Evolutionary conservation across 2,329 filamentous ascomycete genomes (phyloP), one percentile per base, ranked within the genome.

Genomic region (Bipolaris victoriae): DNA sequence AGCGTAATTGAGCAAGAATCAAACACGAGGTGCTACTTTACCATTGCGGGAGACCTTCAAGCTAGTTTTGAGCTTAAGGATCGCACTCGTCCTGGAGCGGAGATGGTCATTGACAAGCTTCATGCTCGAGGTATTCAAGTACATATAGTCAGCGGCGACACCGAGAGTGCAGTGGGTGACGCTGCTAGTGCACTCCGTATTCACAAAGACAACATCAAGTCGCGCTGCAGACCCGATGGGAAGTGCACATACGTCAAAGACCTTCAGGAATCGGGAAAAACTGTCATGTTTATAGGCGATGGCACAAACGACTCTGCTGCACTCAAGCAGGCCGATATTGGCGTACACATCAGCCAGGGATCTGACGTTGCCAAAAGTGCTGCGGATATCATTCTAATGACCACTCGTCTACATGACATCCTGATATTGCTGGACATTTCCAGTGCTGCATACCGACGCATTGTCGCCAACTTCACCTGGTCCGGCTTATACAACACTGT

Each of bases 251-350:
- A 87, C 67, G 74, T 88, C 49, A 63, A 68, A 10, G 47, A 62
- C 2, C 57, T 80, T 1, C 73, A 74, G 26, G 41, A 58, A 4
- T 44, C 52, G 1, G 48, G 48, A 1, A 61, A 50, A 22, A 62
- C 82, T 1, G 83, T 91, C 16, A 74, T 92, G 5, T 93, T 94
- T 73, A 83, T 85, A 49, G 90, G 90, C 33, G 90, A 94, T 65
- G 91, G 91, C 1, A 92, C 89, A 13, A 94, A 94, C 71, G 90
- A 94, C 67, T 88, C 90, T 0, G 81, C 86, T 2, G 90, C 90
- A 0, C 81, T 94, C 2, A 86, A 89, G 0, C 84, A 88, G 68
- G 89, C 91, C 1, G 84, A 83, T 5, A 83, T 94, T 26, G 91
- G 91, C 26, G 80, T 92, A 0, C 88, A 91, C 62, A 84, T 94